Conservation (phyloP, 2,329 filamentous ascomycete genomes). For the Aspergillus brunneoviolaceus region DNA sequence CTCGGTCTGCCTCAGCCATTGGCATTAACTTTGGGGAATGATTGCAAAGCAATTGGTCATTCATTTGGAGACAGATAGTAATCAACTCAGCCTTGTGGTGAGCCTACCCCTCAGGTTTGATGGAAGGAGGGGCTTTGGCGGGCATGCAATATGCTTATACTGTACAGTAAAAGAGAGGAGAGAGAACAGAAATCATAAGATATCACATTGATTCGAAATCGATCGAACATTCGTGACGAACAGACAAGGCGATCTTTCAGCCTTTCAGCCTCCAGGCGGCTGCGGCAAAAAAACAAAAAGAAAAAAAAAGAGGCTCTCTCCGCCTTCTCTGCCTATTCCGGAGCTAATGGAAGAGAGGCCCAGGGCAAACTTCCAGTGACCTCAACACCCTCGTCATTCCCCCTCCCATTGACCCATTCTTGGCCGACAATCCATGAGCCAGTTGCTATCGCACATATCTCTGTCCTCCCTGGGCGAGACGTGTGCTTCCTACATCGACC, state of each 20-base stretch:
- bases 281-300: constrained; percentile 5
- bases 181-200: too few species aligned
- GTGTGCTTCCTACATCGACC: constrained; percentile 40
- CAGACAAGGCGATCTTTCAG: not conserved
- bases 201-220: not conserved
- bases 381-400: constrained; percentile 9
- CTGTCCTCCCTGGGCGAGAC: constrained; percentile 43
- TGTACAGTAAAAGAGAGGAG: too few species aligned
- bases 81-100: not conserved
- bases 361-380: constrained; percentile 17
- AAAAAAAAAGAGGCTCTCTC: constrained; percentile 11
- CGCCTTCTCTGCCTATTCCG: constrained; percentile 14
- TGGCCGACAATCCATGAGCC: constrained; percentile 36
- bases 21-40: not conserved
- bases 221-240: not conserved
- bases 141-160: not conserved
- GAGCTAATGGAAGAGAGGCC: constrained; percentile 8
- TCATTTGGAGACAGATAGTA: not conserved
- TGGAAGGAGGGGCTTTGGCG: not conserved
- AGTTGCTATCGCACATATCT: constrained; percentile 38
- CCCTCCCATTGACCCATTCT: not conserved
- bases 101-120: not conserved
- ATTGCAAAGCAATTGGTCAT: not conserved
- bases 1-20: not conserved
- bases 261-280: not conserved